Evolutionary conservation across 495 filamentous ascomycete genomes (phyloP), one percentile per base, ranked within the genome.

Genomic region (Letharia lupina): DNA sequence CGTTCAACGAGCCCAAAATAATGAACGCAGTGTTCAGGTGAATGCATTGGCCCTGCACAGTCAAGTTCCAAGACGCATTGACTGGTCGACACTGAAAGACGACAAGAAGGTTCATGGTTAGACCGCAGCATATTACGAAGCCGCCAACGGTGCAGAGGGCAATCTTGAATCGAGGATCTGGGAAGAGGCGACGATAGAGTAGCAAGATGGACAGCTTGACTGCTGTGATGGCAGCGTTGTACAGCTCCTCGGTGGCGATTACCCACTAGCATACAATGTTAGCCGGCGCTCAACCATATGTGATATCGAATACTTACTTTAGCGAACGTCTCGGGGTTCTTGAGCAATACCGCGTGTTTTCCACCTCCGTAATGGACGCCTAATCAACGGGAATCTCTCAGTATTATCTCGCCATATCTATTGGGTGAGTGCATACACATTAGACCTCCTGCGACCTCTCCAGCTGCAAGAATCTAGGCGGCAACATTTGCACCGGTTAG

Each of bases 121-220:
- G 59, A 13, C 71, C 72, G 62, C 74, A 78, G 66, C 70, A 67
- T 6, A 73, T 57, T 2, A 71, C 69, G 48, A 77, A 66, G 5
- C 42, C 70, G 16, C 71, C 69, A 23, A 77, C 56, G 28, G 48
- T 47, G 64, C 69, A 76, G 18, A 72, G 69, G 41, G 68, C 42
- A 18, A 67, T 52, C 37, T 71, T 70, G 61, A 71, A 73, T 12
- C 69, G 64, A 4, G 4, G 40, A 18, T 67, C 60, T 11, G 70
- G 71, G 62, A 79, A 76, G 48, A 79, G 70, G 20, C 76, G 73
- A 8, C 72, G 72, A 67, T 76, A 79, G 45, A 78, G 74, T 48
- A 73, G 62, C 16, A 77, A 69, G 65, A 78, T 75, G 5, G 79
- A 80, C 50, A 80, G 73, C 54, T 80, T 79, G 58, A 74, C 74